Evolutionary conservation across 2,329 filamentous ascomycete species (phyloP).

Genomic region (Tothia fuscella): DNA sequence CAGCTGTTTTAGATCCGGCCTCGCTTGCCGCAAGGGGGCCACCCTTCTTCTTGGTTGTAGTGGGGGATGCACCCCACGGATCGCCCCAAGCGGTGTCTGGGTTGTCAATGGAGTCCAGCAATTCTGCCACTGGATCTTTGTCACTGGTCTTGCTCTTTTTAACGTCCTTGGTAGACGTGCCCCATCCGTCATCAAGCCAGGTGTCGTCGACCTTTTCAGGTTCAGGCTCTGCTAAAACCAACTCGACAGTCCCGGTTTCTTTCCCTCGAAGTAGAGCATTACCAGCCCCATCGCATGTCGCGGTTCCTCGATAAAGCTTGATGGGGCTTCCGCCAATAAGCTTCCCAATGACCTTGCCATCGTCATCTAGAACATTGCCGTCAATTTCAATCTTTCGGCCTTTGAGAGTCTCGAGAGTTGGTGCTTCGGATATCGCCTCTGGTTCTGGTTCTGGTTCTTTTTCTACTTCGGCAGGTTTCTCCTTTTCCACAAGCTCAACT

Average conservation of each 20-base stretch:
- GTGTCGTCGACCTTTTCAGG: conserved; percentile 1
- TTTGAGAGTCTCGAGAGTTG: conserved; percentile 51
- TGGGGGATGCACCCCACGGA: conserved; percentile 24
- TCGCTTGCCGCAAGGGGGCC: conserved; percentile 23
- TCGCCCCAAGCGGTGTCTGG: conserved; percentile 10
- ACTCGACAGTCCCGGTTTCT: conserved; percentile 37
- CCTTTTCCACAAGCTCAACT: conserved; percentile 2
- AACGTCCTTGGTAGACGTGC: conserved; percentile 15
- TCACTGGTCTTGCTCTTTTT: conserved; percentile 14
- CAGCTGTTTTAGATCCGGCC: conserved; percentile 17
- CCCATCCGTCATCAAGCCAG: conserved; percentile 16
- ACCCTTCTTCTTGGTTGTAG: conserved; percentile 31
- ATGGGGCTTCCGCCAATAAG: not conserved
- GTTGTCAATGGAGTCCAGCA: conserved; percentile 9
- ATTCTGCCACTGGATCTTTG: conserved; percentile 4
- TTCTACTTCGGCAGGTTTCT: not conserved
- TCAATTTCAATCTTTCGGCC: conserved; percentile 23
- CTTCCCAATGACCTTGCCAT: conserved; percentile 38
- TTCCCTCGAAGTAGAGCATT: conserved; percentile 1
- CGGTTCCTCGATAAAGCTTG: conserved; percentile 1
- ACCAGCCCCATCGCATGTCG: conserved; percentile 2
- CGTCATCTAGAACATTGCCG: conserved; percentile 69
- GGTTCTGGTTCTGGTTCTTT: conserved; percentile 21
- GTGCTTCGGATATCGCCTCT: conserved; percentile 55
- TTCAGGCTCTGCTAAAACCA: conserved; percentile 4